Evolutionary conservation across 139 green algal genomes (phyloP).

Genomic region (Volvox africanus): DNA sequence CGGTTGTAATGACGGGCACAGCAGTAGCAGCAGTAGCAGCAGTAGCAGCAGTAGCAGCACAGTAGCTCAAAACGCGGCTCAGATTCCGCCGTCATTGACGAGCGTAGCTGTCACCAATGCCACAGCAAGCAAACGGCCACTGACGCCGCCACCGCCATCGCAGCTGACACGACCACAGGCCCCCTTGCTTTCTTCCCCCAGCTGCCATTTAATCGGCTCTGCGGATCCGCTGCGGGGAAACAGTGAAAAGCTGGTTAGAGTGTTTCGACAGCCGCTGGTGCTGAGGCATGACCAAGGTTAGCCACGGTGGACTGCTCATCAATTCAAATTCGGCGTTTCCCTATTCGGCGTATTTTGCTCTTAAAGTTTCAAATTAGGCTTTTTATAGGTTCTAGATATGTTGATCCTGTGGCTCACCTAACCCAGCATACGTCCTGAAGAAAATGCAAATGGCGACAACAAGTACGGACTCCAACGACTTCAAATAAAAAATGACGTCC

Average conservation of each 20-base stretch:
- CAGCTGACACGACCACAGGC: background rate
- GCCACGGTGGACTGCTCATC: background rate
- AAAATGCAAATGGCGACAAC: too few relatives aligned
- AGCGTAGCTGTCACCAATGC: background rate
- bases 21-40: background rate
- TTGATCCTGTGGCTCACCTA: too few relatives aligned
- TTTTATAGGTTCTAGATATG: too few relatives aligned
- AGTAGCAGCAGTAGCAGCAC: background rate
- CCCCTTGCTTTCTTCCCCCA: background rate
- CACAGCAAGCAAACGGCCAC: background rate
- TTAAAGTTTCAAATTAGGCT: too few relatives aligned
- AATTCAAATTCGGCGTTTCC: too few relatives aligned
- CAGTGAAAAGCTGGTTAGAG: constrained; percentile 10
- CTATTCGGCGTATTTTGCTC: too few relatives aligned
- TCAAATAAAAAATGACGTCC: too few relatives aligned
- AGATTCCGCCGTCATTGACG: too few relatives aligned
- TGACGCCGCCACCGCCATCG: background rate
- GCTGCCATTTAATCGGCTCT: constrained; percentile 6
- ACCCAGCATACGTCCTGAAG: too few relatives aligned
- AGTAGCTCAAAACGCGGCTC: too few relatives aligned
- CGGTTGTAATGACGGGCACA: background rate
- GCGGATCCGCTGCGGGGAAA: background rate
- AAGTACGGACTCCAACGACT: too few relatives aligned
- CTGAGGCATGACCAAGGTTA: constrained; percentile 30
- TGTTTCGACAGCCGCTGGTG: background rate